Percentiles rank a stretch among this genome's conserved stretches.
These are phyloP conservation scores for Coemansia sp. DNA, from an alignment of 192 early-diverging fungal species.

Conservation along the genomic window DNA sequence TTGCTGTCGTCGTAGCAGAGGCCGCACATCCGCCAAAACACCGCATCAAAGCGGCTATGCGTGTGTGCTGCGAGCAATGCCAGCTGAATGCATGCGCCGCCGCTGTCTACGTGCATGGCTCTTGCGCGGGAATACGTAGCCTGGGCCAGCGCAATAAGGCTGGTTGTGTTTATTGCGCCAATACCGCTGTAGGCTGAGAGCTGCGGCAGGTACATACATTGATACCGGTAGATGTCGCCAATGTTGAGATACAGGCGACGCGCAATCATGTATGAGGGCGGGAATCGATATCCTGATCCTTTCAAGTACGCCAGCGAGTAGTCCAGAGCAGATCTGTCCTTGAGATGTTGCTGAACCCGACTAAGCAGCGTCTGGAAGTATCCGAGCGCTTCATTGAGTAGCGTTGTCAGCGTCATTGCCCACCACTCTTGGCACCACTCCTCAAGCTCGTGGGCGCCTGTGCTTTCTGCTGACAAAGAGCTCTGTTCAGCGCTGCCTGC, in stretches of 20 bases:
- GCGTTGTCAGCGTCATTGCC: conserved; percentile 25
- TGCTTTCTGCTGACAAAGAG: conserved; percentile 12
- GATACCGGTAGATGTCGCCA: conserved; percentile 50
- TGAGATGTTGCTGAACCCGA: conserved; percentile 11
- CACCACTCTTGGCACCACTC: conserved; percentile 49
- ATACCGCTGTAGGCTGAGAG: conserved; percentile 14
- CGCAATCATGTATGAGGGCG: conserved; percentile 21
- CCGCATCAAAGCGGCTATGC: conserved; percentile 23
- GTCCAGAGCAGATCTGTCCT: conserved; percentile 6
- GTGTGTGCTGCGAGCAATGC: conserved; percentile 30
- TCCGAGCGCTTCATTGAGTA: conserved; percentile 45
- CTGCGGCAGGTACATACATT: conserved; percentile 42
- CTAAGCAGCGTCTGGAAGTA: conserved; percentile 36
- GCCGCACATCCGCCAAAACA: conserved; percentile 48
- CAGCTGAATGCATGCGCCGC: conserved; percentile 32
- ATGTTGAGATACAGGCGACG: conserved; percentile 31
- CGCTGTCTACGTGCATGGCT: conserved; percentile 36
- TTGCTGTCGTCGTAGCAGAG: conserved; percentile 26
- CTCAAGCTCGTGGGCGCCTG: conserved; percentile 12
- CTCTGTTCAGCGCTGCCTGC: conserved; percentile 21
- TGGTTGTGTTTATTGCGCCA: conserved; percentile 14
- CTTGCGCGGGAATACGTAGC: conserved; percentile 33
- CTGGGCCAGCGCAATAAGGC: conserved; percentile 21
- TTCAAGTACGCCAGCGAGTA: conserved; percentile 9
- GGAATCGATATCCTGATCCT: conserved; percentile 2